Conservation (phyloP, 176 grass and related monocot species). For the Raddia distichophylla region DNA sequence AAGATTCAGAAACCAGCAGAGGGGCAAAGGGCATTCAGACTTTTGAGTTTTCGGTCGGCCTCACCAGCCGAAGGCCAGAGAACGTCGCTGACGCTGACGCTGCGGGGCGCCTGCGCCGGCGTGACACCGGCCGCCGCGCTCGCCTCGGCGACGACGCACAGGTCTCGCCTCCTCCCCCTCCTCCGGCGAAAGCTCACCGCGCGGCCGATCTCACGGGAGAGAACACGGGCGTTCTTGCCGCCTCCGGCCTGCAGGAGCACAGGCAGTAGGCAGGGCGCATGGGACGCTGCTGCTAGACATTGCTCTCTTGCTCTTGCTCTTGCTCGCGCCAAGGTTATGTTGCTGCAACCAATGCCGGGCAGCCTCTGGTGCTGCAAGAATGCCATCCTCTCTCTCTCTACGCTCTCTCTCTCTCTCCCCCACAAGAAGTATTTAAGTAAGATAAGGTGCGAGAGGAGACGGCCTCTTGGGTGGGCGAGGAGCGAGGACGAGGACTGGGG, state of each 20-base stretch:
- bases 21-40: neutral
- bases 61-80: conserved; percentile 92
- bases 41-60: neutral
- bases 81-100: conserved; percentile 74
- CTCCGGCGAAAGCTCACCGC: conserved; percentile 15
- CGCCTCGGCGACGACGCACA: conserved; percentile 16
- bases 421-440: conserved; percentile 45
- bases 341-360: conserved; percentile 50
- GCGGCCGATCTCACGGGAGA: neutral
- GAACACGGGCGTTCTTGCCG: neutral
- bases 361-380: conserved; percentile 46
- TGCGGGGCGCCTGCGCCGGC: conserved; percentile 11
- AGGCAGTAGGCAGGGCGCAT: conserved; percentile 2
- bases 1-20: neutral
- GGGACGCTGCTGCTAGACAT: conserved; percentile 44
- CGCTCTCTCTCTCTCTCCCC: neutral
- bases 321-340: conserved; percentile 28
- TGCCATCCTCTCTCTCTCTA: conserved; percentile 44
- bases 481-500: neutral
- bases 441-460: conserved; percentile 50
- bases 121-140: conserved; percentile 12
- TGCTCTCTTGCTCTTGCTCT: conserved; percentile 1
- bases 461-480: conserved; percentile 35
- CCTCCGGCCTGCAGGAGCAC: conserved; percentile 39
- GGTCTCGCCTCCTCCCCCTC: neutral